Base-by-base conservation (phyloP, 805 yeast species). In the Danielia reshetovae region DNA sequence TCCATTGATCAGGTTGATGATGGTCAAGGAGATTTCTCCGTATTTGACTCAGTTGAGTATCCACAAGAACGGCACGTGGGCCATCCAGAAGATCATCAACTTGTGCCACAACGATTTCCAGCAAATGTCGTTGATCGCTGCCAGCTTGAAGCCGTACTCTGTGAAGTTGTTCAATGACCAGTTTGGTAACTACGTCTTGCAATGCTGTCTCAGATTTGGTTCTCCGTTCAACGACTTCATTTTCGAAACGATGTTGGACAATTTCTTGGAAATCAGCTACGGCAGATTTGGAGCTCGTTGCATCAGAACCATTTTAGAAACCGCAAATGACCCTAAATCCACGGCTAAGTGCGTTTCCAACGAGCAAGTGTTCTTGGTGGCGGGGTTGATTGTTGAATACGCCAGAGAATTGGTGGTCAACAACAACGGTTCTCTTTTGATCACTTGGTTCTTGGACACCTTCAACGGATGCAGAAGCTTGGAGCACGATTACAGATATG, bases 11-110 rank as follows among this genome's bases (percentile, higher is more conserved):
- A 85, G 86, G 52, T 81, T 85, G 46, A 74, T 82, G 55, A 83
- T 93, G 86, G 71, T 93, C 36, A 77, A 82, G 50, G 76, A 75
- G 44, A 76, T 94, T 26, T 68, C 82, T 4, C 94, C 89, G 18
- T 85, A 73, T 52, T 67, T 93, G 43, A 85, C 96, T 1, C 94
- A 87, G 48, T 82, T 90, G 70, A 93, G 97, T 49, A 81, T 87
- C 36, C 98, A 93, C 64, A 93, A 93, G 54, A 93, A 93, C 58
- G 98, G 98, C 42, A 93, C 98, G 4, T 93, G 98, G 98, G 97
- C 97, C 2, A 95, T 96, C 16, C 98, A 93, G 60, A 93, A 90
- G 60, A 81, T 93, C 59, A 88, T 93, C 48, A 83, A 79, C 45
- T 43, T 78, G 77, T 31, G 78, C 71, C 28, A 71, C 75, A 31